phyloP scores from a whole-genome alignment of 1,139 yeast genomes.

The Pneumocystis oryctolagi region DNA sequence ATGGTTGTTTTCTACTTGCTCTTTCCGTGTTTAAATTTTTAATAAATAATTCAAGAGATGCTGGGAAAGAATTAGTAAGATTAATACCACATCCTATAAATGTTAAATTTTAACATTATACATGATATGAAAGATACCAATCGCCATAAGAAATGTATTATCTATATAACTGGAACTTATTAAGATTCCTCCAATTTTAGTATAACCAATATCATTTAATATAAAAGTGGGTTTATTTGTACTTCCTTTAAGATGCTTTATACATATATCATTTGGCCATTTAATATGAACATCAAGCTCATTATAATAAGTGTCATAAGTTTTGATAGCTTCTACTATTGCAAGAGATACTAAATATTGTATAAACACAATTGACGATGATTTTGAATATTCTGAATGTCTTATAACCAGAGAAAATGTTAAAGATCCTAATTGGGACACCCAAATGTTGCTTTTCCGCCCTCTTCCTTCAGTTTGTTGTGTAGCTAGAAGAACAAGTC shows the following conservation, averaged over 20 bases:
- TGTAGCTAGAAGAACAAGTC: conserved; percentile 6
- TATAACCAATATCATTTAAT: conserved; percentile 39
- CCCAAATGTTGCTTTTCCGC: conserved; percentile 90
- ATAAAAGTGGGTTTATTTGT: conserved; percentile 17
- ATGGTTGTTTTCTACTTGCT: background rate
- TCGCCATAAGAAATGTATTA: conserved; percentile 41
- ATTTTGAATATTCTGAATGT: conserved; percentile 31
- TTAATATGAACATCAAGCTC: conserved; percentile 69
- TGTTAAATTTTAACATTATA: background rate
- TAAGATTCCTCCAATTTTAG: conserved; percentile 71
- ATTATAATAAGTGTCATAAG: conserved; percentile 38
- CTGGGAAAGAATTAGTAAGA: conserved; percentile 79
- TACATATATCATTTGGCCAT: conserved; percentile 95
- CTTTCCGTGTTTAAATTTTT: background rate
- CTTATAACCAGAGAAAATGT: conserved; percentile 58
- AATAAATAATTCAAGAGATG: conserved; percentile 37
- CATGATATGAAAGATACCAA: conserved; percentile 20
- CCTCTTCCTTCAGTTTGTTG: conserved; percentile 80
- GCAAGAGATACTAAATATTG: conserved; percentile 83
- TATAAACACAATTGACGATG: conserved; percentile 44
- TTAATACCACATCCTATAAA: conserved; percentile 66
- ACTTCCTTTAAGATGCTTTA: conserved; percentile 45
- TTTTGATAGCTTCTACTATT: conserved; percentile 55
- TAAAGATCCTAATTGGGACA: conserved; percentile 81
- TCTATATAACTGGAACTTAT: conserved; percentile 52